Percentiles rank a stretch among this genome's conserved stretches.
Conservation (phyloP, 2,329 filamentous ascomycete species). For the Metarhizium album region DNA sequence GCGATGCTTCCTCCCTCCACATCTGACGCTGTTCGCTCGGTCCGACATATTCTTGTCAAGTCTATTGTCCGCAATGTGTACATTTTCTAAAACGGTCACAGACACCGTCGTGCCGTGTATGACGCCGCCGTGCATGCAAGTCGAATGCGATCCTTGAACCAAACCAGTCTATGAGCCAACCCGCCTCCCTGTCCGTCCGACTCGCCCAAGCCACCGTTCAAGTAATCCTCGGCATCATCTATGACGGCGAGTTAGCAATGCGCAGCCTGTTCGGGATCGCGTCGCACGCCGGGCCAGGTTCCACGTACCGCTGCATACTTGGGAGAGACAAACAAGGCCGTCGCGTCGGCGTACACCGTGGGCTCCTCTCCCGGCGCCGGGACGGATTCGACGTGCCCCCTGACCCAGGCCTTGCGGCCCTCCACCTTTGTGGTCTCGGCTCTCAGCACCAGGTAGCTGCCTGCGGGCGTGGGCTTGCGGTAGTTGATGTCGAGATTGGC, state of each 20-base stretch:
- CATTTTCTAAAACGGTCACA: no score
- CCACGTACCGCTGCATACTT: constrained; percentile 63
- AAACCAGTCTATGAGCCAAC: neutral
- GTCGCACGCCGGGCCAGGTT: neutral
- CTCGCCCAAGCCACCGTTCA: neutral
- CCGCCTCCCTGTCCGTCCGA: neutral
- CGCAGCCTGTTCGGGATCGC: neutral
- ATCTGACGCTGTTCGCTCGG: no score
- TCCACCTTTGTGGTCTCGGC: constrained; percentile 78
- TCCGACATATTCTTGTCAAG: neutral
- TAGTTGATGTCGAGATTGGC: constrained; percentile 80
- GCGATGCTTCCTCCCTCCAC: no score
- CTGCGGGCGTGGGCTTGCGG: constrained; percentile 65
- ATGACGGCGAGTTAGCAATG: neutral
- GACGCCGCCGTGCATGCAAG: neutral
- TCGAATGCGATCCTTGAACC: neutral
- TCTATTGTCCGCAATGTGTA: neutral
- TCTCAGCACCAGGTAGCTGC: constrained; percentile 64
- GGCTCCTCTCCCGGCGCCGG: constrained; percentile 49
- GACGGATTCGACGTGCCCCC: constrained; percentile 75
- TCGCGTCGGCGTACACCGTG: constrained; percentile 66
- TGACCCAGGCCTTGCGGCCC: constrained; percentile 89
- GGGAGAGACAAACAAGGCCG: constrained; percentile 81
- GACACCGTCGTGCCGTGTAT: neutral
- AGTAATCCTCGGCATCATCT: constrained; percentile 13